Evolutionary conservation across 495 filamentous ascomycete species (phyloP).

Genomic region (Physcia stellaris): DNA sequence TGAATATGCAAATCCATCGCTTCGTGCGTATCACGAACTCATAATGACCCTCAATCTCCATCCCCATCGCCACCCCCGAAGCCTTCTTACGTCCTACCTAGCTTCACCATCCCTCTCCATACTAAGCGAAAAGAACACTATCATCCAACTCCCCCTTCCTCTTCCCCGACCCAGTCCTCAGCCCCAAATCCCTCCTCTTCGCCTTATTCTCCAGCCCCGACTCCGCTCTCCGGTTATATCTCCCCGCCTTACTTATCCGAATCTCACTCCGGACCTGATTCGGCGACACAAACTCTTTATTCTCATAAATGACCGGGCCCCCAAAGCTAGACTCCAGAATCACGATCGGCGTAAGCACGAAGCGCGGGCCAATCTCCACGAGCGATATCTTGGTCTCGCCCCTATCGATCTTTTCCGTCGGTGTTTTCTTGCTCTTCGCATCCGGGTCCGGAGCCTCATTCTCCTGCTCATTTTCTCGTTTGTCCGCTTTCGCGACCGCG

Average conservation of each 20-base stretch:
- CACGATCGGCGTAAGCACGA: conserved; percentile 89
- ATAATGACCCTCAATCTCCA: no score
- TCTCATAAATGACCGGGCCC: conserved; percentile 95
- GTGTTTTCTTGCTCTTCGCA: conserved; percentile 17
- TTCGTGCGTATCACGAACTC: no score
- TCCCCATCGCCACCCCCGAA: conserved; percentile 21
- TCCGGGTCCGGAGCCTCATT: conserved; percentile 15
- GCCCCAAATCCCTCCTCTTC: conserved; percentile 62
- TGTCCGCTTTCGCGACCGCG: conserved; percentile 39
- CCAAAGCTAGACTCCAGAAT: conserved; percentile 93
- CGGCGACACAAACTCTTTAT: conserved; percentile 93
- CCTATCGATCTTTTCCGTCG: conserved; percentile 25
- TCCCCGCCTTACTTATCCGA: conserved; percentile 55
- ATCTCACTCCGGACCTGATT: conserved; percentile 84
- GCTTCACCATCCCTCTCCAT: neutral
- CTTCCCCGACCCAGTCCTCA: conserved; percentile 49
- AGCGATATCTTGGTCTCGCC: conserved; percentile 61
- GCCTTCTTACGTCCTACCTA: conserved; percentile 14
- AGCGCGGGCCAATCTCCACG: conserved; percentile 88
- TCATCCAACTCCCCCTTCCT: conserved; percentile 65
- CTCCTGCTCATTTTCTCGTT: no score
- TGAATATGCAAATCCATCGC: no score
- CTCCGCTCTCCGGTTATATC: conserved; percentile 61
- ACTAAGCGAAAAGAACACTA: conserved; percentile 64
- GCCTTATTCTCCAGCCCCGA: conserved; percentile 53